These are phyloP conservation scores for Amanita rimosa DNA, from an alignment of 768 basidiomycete species.

Conservation along the genomic window DNA sequence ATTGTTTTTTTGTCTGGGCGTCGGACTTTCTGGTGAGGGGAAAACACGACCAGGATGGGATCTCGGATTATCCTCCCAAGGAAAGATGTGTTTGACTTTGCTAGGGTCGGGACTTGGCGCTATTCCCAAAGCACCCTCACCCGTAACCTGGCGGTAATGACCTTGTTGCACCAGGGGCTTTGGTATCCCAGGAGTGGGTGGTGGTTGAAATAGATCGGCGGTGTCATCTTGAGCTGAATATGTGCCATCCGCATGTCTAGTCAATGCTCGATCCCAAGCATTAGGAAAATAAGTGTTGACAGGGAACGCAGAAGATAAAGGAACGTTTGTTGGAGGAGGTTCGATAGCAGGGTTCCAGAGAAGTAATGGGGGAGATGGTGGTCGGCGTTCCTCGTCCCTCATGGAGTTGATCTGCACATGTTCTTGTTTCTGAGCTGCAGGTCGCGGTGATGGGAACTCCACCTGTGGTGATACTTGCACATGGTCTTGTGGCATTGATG, in stretches of 20 bases:
- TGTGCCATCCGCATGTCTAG: conserved; percentile 14
- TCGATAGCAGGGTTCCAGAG: conserved; percentile 77
- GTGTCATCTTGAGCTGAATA: conserved; percentile 22
- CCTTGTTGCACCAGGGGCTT: conserved; percentile 58
- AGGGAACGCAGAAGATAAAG: conserved; percentile 50
- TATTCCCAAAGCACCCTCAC: conserved; percentile 28
- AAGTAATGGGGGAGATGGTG: conserved; percentile 51
- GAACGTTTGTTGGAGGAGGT: conserved; percentile 60
- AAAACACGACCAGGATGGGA: conserved; percentile 61
- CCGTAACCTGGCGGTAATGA: conserved; percentile 57
- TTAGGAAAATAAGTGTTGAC: conserved; percentile 72
- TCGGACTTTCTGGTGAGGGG: conserved; percentile 49
- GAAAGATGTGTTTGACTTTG: conserved; percentile 76
- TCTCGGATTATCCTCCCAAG: conserved; percentile 85
- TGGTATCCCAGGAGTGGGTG: conserved; percentile 51
- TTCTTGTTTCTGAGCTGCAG: not conserved
- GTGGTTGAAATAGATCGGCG: conserved; percentile 46
- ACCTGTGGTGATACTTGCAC: no score
- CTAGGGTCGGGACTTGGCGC: conserved; percentile 53
- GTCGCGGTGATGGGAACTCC: no score
- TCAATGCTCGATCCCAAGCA: conserved; percentile 66
- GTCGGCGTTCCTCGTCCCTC: conserved; percentile 24
- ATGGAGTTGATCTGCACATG: not conserved
- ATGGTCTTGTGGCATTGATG: no score
- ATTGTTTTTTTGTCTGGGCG: conserved; percentile 24